Evolutionary conservation across 106 monocot genomes (phyloP).

Genomic region (Dendrobium huoshanense): DNA sequence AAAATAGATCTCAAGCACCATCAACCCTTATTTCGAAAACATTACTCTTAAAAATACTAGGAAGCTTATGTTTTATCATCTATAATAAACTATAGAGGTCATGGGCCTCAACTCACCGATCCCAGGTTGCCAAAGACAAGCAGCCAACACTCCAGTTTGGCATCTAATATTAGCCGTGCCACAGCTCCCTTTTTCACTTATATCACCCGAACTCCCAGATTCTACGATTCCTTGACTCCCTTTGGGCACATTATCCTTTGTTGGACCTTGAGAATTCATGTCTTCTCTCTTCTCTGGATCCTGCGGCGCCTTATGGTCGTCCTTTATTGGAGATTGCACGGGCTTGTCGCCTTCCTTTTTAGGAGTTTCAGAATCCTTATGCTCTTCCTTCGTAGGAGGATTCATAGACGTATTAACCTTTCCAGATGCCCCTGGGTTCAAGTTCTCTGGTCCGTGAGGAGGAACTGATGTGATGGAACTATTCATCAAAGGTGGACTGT

Average conservation of each 20-base stretch:
- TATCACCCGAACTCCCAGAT: neutral
- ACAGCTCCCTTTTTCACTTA: neutral
- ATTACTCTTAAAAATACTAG: neutral
- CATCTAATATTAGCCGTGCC: neutral
- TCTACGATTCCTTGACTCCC: neutral
- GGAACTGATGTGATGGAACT: neutral
- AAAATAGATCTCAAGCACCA: neutral
- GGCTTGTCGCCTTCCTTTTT: neutral
- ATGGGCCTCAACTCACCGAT: neutral
- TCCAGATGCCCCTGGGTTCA: neutral
- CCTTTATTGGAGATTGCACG: neutral
- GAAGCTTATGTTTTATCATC: neutral
- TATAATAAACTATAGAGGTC: neutral
- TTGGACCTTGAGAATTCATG: neutral
- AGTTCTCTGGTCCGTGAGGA: neutral
- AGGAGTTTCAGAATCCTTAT: neutral
- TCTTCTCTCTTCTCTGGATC: neutral
- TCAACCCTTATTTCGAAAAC: neutral
- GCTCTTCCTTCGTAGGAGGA: slow-evolving; percentile 1
- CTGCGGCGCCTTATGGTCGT: neutral
- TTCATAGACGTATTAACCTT: neutral
- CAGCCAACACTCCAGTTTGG: neutral
- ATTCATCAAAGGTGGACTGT: neutral
- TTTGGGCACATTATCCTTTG: neutral
- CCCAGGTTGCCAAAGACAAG: slow-evolving; percentile 6